These are phyloP conservation scores for Solanum sparsipilum DNA, from an alignment of 257 asterid genomes.

Conservation along the genomic window DNA sequence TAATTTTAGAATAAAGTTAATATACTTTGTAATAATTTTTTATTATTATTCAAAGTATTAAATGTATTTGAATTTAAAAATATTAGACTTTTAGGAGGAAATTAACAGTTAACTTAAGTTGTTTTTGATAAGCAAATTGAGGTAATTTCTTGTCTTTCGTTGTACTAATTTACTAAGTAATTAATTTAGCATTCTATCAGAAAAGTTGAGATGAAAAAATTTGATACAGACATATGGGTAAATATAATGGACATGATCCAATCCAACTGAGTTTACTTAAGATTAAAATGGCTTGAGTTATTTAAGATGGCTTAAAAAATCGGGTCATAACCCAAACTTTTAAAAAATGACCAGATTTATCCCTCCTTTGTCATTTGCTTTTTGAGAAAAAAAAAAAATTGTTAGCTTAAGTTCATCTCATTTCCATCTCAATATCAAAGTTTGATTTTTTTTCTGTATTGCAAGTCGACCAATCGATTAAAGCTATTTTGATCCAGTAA, in stretches of 20 bases:
- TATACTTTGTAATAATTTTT: too few relatives aligned
- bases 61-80: too few relatives aligned
- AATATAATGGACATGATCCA: not conserved
- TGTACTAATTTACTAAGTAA: not conserved
- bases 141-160: not conserved
- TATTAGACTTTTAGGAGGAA: too few relatives aligned
- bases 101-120: too few relatives aligned
- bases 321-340: not conserved
- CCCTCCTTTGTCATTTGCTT: not conserved
- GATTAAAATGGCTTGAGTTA: not conserved
- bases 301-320: not conserved
- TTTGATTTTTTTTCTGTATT: not conserved
- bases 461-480: not conserved
- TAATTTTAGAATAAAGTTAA: too few relatives aligned
- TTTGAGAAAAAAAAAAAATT: not conserved
- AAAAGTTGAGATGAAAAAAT: not conserved
- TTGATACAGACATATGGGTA: not conserved
- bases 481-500: not conserved
- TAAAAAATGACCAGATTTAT: not conserved
- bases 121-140: constrained; percentile 24
- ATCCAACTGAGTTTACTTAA: not conserved
- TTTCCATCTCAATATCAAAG: not conserved
- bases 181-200: not conserved
- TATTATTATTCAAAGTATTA: too few relatives aligned
- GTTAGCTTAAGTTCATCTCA: not conserved